Conservation (phyloP, 192 early-diverging fungal species). For the Linnemannia zychae region DNA sequence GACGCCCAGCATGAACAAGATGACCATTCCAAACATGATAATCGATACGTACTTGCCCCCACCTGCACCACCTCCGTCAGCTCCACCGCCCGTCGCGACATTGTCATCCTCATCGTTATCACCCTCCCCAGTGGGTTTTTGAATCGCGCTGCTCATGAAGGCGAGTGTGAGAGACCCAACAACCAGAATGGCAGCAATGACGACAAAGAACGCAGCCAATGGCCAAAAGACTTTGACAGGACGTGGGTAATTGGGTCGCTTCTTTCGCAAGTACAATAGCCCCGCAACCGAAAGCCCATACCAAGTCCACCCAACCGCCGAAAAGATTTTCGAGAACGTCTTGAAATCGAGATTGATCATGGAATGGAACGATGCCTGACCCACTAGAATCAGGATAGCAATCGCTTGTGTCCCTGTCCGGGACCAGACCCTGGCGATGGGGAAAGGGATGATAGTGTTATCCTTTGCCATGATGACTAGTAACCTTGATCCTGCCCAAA, state of each 20-base stretch:
- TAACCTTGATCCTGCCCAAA: conserved; percentile 67
- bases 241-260: conserved; percentile 41
- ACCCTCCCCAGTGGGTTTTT: neutral
- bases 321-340: conserved; percentile 55
- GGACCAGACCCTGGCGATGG: conserved; percentile 21
- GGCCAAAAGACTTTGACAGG: conserved; percentile 61
- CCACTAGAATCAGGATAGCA: conserved; percentile 35
- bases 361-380: conserved; percentile 33
- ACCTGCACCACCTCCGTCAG: neutral
- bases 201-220: conserved; percentile 33
- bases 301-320: conserved; percentile 53
- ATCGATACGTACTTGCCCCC: conserved; percentile 19
- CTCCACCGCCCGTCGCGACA: neutral
- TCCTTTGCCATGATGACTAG: conserved; percentile 55
- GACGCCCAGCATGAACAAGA: conserved; percentile 36
- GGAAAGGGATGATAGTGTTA: conserved; percentile 42
- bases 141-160: conserved; percentile 9
- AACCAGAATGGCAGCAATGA: conserved; percentile 49
- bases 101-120: neutral
- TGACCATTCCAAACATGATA: conserved; percentile 45
- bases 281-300: conserved; percentile 61
- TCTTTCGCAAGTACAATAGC: conserved; percentile 54
- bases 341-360: conserved; percentile 54
- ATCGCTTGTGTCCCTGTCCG: conserved; percentile 35
- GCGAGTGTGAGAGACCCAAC: conserved; percentile 42